These are phyloP conservation scores for Backusella tarrabulga DNA, from an alignment of 192 early-diverging fungal species.

Conservation along the genomic window DNA sequence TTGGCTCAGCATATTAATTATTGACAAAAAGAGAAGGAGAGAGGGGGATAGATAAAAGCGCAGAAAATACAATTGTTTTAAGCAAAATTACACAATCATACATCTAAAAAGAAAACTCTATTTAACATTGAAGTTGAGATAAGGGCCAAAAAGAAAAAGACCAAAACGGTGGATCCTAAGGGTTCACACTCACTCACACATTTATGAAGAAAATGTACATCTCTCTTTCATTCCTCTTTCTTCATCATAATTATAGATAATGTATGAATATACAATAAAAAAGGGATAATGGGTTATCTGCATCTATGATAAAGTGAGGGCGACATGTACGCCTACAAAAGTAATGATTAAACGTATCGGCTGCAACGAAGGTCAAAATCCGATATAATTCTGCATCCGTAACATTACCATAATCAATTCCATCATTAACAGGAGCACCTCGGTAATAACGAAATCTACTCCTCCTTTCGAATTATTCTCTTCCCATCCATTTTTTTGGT, in stretches of 20 bases:
- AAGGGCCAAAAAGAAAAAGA: neutral
- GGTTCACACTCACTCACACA: no score
- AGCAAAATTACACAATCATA: neutral
- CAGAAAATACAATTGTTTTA: neutral
- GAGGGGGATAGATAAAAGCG: neutral
- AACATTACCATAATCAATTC: neutral
- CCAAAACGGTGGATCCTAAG: no score
- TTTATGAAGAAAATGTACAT: no score
- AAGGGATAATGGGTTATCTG: neutral
- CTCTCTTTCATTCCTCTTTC: no score
- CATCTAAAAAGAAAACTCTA: neutral
- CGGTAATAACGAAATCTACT: neutral
- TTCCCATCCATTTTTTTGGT: no score
- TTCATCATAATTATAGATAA: no score
- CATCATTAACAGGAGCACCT: neutral
- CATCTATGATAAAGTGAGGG: neutral
- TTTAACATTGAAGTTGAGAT: neutral
- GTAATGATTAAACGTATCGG: neutral
- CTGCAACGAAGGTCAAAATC: neutral
- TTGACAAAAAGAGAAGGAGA: neutral
- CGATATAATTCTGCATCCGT: neutral
- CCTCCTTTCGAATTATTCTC: neutral
- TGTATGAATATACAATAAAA: neutral
- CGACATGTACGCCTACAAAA: neutral
- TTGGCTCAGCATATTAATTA: neutral